Conservation (phyloP, 163 green algal genomes). For the Prototheca wickerhamii region DNA sequence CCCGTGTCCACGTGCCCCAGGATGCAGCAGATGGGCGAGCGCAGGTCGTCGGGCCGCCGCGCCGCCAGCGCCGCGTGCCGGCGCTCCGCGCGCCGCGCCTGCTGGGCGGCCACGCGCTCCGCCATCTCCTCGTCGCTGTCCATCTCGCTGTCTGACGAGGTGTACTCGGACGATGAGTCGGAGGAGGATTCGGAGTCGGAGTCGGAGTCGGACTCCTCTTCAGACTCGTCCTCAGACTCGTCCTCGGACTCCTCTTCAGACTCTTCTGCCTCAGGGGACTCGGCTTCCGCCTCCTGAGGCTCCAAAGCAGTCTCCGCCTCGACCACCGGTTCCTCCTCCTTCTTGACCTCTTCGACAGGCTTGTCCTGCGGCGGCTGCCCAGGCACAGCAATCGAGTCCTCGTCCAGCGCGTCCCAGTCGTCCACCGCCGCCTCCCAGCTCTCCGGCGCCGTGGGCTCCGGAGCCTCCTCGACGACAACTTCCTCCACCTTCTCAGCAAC, state of each 20-base stretch:
- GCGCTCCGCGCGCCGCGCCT: slow-evolving; percentile 31
- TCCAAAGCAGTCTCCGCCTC: slow-evolving; percentile 6
- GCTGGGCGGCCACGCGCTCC: slow-evolving; percentile 45
- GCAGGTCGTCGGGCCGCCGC: slow-evolving; percentile 59
- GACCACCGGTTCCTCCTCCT: slow-evolving; percentile 1
- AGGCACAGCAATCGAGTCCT: slow-evolving; percentile 36
- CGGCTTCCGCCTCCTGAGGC: slow-evolving; percentile 38
- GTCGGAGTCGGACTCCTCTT: slow-evolving; percentile 22
- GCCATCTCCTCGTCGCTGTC: slow-evolving; percentile 67
- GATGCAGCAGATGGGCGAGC: slow-evolving; percentile 99
- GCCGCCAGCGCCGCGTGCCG: slow-evolving; percentile 43
- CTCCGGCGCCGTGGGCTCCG: slow-evolving; percentile 18
- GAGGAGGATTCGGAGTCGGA: slow-evolving; percentile 19
- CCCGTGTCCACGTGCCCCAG: slow-evolving; percentile 97
- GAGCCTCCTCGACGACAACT: not conserved
- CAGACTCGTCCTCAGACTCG: slow-evolving; percentile 28
- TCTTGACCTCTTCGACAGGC: slow-evolving; percentile 11
- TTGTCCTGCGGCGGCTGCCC: slow-evolving; percentile 18
- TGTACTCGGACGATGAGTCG: slow-evolving; percentile 22
- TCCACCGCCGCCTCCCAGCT: slow-evolving; percentile 62
- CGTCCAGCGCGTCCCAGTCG: slow-evolving; percentile 71
- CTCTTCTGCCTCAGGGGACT: slow-evolving; percentile 29
- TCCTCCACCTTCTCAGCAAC: not conserved
- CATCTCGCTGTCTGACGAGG: slow-evolving; percentile 28
- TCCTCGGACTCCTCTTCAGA: slow-evolving; percentile 19